Percentiles rank a stretch among this genome's conserved stretches.
These are phyloP conservation scores for Aphanomyces invadans DNA, from an alignment of 352 stramenopile species.

Conservation along the genomic window DNA sequence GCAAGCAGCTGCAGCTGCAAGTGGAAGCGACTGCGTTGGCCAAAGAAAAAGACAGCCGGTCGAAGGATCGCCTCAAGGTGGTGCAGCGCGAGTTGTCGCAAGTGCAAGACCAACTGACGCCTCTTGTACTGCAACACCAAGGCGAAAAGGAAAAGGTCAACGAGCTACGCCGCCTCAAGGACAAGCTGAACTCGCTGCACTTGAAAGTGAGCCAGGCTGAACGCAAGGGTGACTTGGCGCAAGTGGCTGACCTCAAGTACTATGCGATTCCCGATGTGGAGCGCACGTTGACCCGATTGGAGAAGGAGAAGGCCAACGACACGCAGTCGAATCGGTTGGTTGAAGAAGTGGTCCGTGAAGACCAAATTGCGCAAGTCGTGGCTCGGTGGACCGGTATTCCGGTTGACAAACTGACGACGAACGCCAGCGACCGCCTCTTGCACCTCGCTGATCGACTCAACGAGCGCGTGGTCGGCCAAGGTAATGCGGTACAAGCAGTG, in stretches of 20 bases:
- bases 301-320: slow-evolving; percentile 67
- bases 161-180: slow-evolving; percentile 88
- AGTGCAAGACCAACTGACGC: slow-evolving; percentile 86
- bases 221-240: slow-evolving; percentile 91
- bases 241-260: slow-evolving; percentile 95
- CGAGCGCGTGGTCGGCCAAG: slow-evolving; percentile 90
- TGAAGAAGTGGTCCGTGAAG: slow-evolving; percentile 76
- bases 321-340: slow-evolving; percentile 62
- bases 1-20: slow-evolving; percentile 91
- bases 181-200: slow-evolving; percentile 89
- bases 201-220: slow-evolving; percentile 92
- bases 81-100: slow-evolving; percentile 90
- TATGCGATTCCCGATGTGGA: slow-evolving; percentile 90
- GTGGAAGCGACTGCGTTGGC: slow-evolving; percentile 91
- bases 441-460: slow-evolving; percentile 79
- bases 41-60: slow-evolving; percentile 91
- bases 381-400: slow-evolving; percentile 87
- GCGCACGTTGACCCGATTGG: slow-evolving; percentile 72
- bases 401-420: slow-evolving; percentile 70
- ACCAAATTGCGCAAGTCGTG: slow-evolving; percentile 88
- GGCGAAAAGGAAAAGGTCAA: slow-evolving; percentile 89
- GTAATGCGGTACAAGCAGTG: slow-evolving; percentile 88
- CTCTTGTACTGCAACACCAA: slow-evolving; percentile 86
- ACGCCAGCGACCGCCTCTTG: slow-evolving; percentile 72
- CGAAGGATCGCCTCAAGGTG: slow-evolving; percentile 85